Conservation (phyloP, 2,329 filamentous ascomycete genomes). For the Cordyceps javanica region DNA sequence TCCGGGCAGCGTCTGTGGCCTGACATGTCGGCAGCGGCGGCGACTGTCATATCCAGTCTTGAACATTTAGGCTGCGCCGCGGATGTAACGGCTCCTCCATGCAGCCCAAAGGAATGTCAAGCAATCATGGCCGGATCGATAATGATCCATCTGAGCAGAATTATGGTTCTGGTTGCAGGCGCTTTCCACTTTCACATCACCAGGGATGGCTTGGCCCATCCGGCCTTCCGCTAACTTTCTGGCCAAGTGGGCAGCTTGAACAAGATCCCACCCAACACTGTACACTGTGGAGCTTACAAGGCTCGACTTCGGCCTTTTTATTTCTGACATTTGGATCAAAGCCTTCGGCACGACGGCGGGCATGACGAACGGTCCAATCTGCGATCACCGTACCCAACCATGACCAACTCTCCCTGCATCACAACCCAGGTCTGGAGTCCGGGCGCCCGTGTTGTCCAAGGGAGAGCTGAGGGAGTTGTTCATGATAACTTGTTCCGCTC, state of each 20-base stretch:
- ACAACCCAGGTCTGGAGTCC: neutral
- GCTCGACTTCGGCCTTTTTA: conserved; percentile 14
- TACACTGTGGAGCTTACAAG: conserved; percentile 7
- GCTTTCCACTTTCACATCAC: neutral
- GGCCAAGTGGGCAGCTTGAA: neutral
- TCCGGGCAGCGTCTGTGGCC: neutral
- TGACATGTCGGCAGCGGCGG: too few relatives aligned
- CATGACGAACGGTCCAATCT: neutral
- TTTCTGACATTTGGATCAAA: neutral
- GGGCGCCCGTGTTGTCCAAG: neutral
- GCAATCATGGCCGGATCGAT: neutral
- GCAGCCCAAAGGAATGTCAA: too few relatives aligned
- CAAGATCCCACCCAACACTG: conserved; percentile 6
- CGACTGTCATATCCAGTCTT: too few relatives aligned
- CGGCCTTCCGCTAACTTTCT: neutral
- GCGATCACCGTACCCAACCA: conserved; percentile 4
- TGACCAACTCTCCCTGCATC: neutral
- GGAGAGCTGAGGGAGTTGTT: neutral
- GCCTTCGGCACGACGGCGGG: neutral
- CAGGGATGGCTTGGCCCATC: neutral
- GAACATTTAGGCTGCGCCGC: too few relatives aligned
- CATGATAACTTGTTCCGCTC: neutral
- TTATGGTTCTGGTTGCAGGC: neutral
- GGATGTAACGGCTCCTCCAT: neutral
- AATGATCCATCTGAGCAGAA: neutral